Evolutionary conservation across 78 protist genomes (phyloP).

Genomic region (Dictyostelium firmibasis): DNA sequence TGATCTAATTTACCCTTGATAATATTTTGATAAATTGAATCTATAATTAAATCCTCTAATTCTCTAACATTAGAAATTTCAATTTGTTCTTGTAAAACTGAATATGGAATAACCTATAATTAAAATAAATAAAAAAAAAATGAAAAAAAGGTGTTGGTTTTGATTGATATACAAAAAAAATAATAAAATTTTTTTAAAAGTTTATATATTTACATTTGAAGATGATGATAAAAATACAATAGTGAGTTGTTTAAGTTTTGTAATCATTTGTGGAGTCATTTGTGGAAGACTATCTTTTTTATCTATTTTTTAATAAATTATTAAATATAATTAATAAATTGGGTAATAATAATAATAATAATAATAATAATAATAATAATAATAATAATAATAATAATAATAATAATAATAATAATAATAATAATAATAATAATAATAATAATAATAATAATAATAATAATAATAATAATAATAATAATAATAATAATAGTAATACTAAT

Average conservation of each 20-base stretch:
- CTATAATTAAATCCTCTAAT: constrained; percentile 79
- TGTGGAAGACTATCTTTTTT: constrained; percentile 52
- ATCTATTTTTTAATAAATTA: not conserved
- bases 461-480: too few species aligned
- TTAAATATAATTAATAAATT: not conserved
- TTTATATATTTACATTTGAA: constrained; percentile 31
- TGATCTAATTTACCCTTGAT: constrained; percentile 79
- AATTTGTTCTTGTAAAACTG: constrained; percentile 38
- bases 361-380: too few species aligned
- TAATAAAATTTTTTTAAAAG: not conserved
- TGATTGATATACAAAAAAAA: too few species aligned
- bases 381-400: too few species aligned
- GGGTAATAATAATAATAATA: not conserved
- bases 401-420: not conserved
- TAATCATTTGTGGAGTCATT: constrained; percentile 60
- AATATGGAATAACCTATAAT: constrained; percentile 50
- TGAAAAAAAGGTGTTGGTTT: not conserved
- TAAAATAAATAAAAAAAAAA: not conserved
- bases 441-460: too few species aligned
- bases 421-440: not conserved
- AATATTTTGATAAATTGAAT: constrained; percentile 76
- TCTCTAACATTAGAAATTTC: constrained; percentile 75
- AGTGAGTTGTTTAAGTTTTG: constrained; percentile 72
- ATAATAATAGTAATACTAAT: too few species aligned
- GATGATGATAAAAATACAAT: constrained; percentile 75